Percentiles rank a stretch among this genome's conserved stretches.
These are phyloP conservation scores for Auricularia sp. DNA, from an alignment of 768 basidiomycete genomes.

Conservation along the genomic window DNA sequence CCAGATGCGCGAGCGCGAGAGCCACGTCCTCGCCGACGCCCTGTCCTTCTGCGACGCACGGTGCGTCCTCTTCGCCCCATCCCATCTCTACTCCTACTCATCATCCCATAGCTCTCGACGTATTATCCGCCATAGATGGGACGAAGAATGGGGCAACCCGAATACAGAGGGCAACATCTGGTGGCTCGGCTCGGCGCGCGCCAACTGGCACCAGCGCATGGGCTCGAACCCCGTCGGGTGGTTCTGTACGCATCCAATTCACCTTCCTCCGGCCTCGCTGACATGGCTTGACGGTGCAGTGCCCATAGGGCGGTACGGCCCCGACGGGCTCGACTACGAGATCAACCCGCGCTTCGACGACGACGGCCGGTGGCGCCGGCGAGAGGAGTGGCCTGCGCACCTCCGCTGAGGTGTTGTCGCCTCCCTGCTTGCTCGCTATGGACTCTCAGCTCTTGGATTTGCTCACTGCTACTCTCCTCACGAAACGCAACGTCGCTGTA, in stretches of 20 bases:
- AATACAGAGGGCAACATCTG: conserved; percentile 75
- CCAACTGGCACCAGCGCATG: conserved; percentile 79
- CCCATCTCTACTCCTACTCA: not conserved
- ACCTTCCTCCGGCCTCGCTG: not conserved
- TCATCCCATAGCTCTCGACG: not conserved
- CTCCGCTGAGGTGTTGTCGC: conserved; percentile 33
- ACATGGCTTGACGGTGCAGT: conserved; percentile 17
- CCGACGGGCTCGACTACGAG: conserved; percentile 48
- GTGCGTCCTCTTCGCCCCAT: too few relatives aligned
- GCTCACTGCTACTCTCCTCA: too few relatives aligned
- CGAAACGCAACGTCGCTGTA: too few relatives aligned
- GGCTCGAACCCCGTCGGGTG: conserved; percentile 57
- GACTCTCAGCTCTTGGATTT: too few relatives aligned
- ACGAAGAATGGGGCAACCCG: conserved; percentile 71
- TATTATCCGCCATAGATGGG: conserved; percentile 42
- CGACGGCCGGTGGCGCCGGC: conserved; percentile 54
- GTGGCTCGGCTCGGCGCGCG: conserved; percentile 57
- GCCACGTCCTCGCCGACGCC: conserved; percentile 35
- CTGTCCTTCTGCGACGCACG: conserved; percentile 39
- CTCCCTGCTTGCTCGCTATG: too few relatives aligned
- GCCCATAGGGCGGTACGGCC: conserved; percentile 40
- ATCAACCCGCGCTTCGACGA: conserved; percentile 65
- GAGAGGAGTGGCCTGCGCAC: conserved; percentile 61
- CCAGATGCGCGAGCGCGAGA: conserved; percentile 57
- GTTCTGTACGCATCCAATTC: conserved; percentile 56